Evolutionary conservation across 106 monocot genomes (phyloP).

Genomic region (Dendrobium catenatum): DNA sequence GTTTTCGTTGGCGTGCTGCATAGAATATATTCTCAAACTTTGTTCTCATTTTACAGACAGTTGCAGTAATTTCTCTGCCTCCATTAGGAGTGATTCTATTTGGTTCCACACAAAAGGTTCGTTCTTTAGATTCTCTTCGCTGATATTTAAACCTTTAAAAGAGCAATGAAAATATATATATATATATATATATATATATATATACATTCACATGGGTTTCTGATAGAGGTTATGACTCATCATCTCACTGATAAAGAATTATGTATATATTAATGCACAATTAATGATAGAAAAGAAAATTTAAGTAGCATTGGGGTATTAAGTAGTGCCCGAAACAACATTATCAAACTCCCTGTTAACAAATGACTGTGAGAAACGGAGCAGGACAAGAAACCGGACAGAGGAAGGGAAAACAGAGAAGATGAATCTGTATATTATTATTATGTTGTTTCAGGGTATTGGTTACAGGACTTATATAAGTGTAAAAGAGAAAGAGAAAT

Average conservation of each 20-base stretch:
- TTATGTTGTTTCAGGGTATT: too few relatives aligned
- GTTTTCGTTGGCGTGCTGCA: not conserved
- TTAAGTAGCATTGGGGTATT: not conserved
- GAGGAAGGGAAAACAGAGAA: too few relatives aligned
- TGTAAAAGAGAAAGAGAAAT: too few relatives aligned
- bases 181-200: not conserved
- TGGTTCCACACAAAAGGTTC: slow-evolving; percentile 12
- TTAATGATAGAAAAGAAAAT: not conserved
- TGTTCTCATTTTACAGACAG: slow-evolving; percentile 14
- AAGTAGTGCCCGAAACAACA: not conserved
- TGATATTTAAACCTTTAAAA: not conserved
- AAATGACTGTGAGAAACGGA: too few relatives aligned
- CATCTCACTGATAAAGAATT: not conserved
- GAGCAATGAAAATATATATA: not conserved
- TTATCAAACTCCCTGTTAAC: not conserved
- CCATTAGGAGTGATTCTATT: slow-evolving; percentile 20
- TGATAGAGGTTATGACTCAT: not conserved
- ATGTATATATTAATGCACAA: not conserved
- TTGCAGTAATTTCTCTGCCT: slow-evolving; percentile 18
- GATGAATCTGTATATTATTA: too few relatives aligned
- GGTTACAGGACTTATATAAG: too few relatives aligned
- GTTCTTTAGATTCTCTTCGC: not conserved
- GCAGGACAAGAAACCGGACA: too few relatives aligned
- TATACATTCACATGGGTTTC: not conserved
- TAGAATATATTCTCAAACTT: not conserved